These are phyloP conservation scores for Talaromyces proteolyticus DNA, from an alignment of 495 filamentous ascomycete species.

Conservation along the genomic window DNA sequence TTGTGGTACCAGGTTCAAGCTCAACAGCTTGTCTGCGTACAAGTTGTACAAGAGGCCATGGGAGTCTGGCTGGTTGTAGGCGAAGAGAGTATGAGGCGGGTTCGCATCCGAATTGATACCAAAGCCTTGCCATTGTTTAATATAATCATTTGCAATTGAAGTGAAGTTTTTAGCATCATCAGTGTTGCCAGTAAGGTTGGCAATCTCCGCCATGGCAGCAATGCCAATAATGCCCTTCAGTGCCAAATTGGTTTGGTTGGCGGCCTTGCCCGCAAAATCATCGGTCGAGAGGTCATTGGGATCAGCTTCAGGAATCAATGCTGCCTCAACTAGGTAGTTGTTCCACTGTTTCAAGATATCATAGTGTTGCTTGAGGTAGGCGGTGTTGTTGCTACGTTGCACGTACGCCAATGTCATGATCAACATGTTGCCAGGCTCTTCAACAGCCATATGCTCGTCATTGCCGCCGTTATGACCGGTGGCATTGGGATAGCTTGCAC, in stretches of 20 bases:
- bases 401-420: slow-evolving; percentile 70
- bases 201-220: slow-evolving; percentile 70
- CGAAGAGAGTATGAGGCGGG: slow-evolving; percentile 70
- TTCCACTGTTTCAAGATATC: slow-evolving; percentile 80
- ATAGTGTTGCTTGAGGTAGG: slow-evolving; percentile 21
- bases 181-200: slow-evolving; percentile 54
- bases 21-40: slow-evolving; percentile 41
- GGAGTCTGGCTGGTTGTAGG: slow-evolving; percentile 50
- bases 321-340: slow-evolving; percentile 70
- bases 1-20: slow-evolving; percentile 38
- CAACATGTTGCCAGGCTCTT: background rate
- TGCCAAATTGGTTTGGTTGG: slow-evolving; percentile 70
- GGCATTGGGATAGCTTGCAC: slow-evolving; percentile 54
- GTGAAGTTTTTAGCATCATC: slow-evolving; percentile 59
- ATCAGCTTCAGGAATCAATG: slow-evolving; percentile 42
- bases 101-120: slow-evolving; percentile 64
- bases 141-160: slow-evolving; percentile 65
- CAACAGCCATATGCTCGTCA: background rate
- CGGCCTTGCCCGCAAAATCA: slow-evolving; percentile 60
- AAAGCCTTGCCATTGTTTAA: slow-evolving; percentile 68
- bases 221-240: slow-evolving; percentile 77
- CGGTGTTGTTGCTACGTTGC: slow-evolving; percentile 30
- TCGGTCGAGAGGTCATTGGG: slow-evolving; percentile 57
- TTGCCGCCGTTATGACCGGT: slow-evolving; percentile 50
- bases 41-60: slow-evolving; percentile 45